Conservation (phyloP, 2,329 filamentous ascomycete species). For the Myotisia sp. region DNA sequence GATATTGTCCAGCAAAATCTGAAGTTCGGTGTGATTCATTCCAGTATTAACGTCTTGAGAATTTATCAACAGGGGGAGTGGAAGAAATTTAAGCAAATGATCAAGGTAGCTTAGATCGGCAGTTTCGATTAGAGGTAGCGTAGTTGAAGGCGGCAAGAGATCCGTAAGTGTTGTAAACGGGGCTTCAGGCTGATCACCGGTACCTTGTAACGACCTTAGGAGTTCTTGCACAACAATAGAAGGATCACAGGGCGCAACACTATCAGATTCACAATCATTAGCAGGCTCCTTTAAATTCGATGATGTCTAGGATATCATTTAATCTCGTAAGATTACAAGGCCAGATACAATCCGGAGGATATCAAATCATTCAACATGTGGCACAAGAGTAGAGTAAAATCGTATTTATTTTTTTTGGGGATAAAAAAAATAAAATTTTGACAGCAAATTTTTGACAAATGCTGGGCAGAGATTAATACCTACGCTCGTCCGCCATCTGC, state of each 20-base stretch:
- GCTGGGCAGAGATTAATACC: conserved; percentile 45
- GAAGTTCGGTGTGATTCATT: conserved; percentile 51
- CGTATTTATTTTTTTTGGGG: not conserved
- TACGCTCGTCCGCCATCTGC: conserved; percentile 99
- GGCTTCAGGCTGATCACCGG: conserved; percentile 44
- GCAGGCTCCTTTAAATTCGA: too few species aligned
- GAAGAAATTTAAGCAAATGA: conserved; percentile 61
- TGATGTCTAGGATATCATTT: too few species aligned
- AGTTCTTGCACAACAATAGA: conserved; percentile 75
- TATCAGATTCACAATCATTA: conserved; percentile 22
- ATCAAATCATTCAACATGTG: too few species aligned
- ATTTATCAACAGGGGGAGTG: conserved; percentile 62
- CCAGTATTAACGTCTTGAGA: conserved; percentile 53
- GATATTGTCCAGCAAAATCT: conserved; percentile 60
- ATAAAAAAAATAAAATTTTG: not conserved
- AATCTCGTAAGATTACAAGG: too few species aligned
- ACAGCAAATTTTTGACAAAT: not conserved
- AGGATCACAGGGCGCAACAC: conserved; percentile 53
- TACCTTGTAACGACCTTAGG: conserved; percentile 54
- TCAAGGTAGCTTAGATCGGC: conserved; percentile 53
- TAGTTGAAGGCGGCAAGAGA: conserved; percentile 63
- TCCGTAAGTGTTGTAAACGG: conserved; percentile 74
- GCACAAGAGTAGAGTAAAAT: too few species aligned
- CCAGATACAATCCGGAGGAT: too few species aligned
- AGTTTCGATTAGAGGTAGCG: conserved; percentile 61